Conservation (phyloP, 306 rosid genomes). For the peach (Prunus persica) region DNA sequence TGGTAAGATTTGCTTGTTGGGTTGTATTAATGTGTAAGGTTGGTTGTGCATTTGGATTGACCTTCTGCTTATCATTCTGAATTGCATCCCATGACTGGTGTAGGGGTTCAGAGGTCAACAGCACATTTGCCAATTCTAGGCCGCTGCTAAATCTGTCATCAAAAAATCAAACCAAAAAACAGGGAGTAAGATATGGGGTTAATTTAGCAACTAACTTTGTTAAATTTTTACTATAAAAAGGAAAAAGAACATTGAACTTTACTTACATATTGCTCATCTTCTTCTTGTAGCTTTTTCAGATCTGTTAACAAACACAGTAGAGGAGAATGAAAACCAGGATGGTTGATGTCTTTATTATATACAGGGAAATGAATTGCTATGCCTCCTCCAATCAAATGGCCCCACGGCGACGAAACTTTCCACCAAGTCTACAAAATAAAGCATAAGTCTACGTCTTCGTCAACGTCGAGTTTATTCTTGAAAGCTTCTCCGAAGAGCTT, state of each 20-base stretch:
- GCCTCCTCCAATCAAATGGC: not conserved
- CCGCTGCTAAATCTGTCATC: slow-evolving; percentile 59
- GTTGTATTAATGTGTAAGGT: not conserved
- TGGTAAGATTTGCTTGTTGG: slow-evolving; percentile 1
- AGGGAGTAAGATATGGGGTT: not conserved
- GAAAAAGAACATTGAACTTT: not conserved
- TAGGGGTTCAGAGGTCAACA: slow-evolving; percentile 34
- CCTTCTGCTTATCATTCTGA: not conserved
- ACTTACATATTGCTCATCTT: not conserved
- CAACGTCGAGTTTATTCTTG: not conserved
- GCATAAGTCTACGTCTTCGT: not conserved
- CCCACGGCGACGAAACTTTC: not conserved
- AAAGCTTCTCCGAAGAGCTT: not conserved
- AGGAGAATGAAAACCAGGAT: not conserved
- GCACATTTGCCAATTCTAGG: slow-evolving; percentile 26
- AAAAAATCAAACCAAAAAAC: not conserved
- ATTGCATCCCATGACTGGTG: slow-evolving; percentile 29
- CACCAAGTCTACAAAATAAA: not conserved
- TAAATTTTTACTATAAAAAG: too few species aligned
- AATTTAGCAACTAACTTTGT: too few species aligned
- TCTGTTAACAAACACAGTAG: not conserved
- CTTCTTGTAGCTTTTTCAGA: not conserved
- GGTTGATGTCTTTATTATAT: not conserved
- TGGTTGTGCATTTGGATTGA: not conserved
- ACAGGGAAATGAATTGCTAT: not conserved